Percentiles rank a stretch among this genome's conserved stretches.
phyloP scores from a whole-genome alignment of 1,284 basidiomycete genomes.

The Trichosporon coremiiforme region DNA sequence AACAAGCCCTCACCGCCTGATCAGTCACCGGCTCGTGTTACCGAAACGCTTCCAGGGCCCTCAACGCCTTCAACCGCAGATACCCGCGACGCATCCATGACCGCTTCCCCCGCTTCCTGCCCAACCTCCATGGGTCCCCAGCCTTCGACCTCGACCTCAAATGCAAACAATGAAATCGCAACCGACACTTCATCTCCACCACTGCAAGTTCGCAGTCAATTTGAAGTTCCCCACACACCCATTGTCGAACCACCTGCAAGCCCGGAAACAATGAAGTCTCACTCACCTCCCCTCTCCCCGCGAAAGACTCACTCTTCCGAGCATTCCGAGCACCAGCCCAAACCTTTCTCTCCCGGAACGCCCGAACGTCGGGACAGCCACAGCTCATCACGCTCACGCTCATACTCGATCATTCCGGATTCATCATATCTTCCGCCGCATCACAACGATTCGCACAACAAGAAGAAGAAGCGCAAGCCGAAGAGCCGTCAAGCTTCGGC shows the following conservation, averaged over 20 bases:
- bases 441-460: conserved; percentile 6
- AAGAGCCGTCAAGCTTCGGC: conserved; percentile 25
- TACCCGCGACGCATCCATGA: background rate
- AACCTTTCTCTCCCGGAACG: background rate
- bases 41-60: background rate
- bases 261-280: background rate
- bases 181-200: background rate
- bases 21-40: background rate
- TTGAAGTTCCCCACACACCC: background rate
- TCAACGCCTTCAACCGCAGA: background rate
- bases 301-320: background rate
- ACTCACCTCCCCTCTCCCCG: background rate
- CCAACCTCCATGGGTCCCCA: background rate
- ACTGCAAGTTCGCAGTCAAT: background rate
- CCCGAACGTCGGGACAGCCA: background rate
- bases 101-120: background rate
- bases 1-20: background rate
- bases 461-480: conserved; percentile 46
- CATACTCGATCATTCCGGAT: conserved; percentile 45
- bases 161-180: background rate
- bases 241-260: background rate
- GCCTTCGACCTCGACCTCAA: background rate
- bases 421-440: conserved; percentile 44
- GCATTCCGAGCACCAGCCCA: background rate
- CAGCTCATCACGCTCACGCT: background rate